Percentiles rank a stretch among this genome's conserved stretches.
These are phyloP conservation scores for Danielia oregonensis DNA, from an alignment of 805 yeast species.

Conservation along the genomic window DNA sequence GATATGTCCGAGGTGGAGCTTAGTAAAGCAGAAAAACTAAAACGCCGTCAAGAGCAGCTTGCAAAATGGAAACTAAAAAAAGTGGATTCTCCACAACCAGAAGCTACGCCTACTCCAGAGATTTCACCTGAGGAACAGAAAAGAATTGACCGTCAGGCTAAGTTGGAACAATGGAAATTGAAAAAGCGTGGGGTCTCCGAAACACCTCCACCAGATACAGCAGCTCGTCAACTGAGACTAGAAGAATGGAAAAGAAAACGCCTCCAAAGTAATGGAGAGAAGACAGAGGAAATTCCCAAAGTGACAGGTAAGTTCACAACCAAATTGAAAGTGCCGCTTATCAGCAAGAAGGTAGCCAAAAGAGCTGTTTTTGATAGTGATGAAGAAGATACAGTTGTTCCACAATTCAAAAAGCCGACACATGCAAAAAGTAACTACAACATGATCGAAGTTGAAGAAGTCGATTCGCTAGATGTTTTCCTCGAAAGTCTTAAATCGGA, in stretches of 20 bases:
- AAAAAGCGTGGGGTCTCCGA: no score
- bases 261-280: slow-evolving; percentile 9
- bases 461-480: slow-evolving; percentile 28
- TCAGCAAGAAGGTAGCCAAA: neutral
- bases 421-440: slow-evolving; percentile 9
- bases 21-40: slow-evolving; percentile 30
- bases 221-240: slow-evolving; percentile 28
- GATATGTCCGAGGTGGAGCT: slow-evolving; percentile 14
- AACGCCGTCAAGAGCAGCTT: slow-evolving; percentile 47
- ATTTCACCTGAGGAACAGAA: slow-evolving; percentile 5
- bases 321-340: no score
- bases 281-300: no score
- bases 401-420: slow-evolving; percentile 20
- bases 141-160: slow-evolving; percentile 11
- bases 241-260: slow-evolving; percentile 52
- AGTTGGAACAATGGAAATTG: slow-evolving; percentile 18
- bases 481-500: slow-evolving; percentile 6
- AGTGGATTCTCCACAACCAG: slow-evolving; percentile 22
- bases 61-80: slow-evolving; percentile 61
- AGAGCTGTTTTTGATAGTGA: slow-evolving; percentile 21
- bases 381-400: slow-evolving; percentile 22
- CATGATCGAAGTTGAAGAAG: slow-evolving; percentile 4
- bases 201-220: slow-evolving; percentile 1
- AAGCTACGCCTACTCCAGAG: neutral
- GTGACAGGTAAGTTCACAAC: no score